Conservation (phyloP, 2,329 filamentous ascomycete genomes). For the Cercospora sojina region DNA sequence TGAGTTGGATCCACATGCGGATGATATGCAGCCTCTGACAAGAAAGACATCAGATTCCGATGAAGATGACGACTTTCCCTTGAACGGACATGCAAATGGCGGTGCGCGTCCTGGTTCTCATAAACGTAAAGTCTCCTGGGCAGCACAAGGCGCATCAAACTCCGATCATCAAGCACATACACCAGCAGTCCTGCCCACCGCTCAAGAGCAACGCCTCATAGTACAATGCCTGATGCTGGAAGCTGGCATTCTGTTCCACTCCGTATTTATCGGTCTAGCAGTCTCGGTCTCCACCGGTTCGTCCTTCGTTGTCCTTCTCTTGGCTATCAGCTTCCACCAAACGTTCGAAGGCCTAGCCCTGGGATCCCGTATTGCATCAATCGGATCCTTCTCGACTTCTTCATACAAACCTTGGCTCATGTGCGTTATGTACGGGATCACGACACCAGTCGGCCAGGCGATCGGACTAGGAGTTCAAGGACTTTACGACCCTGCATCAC, state of each 20-base stretch:
- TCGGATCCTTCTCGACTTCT: constrained; percentile 67
- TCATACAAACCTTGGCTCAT: constrained; percentile 74
- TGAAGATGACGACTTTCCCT: constrained; percentile 16
- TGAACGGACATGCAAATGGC: constrained; percentile 21
- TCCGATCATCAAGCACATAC: constrained; percentile 15
- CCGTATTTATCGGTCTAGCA: constrained; percentile 73
- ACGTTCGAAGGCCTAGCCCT: constrained; percentile 69
- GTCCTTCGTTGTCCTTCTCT: constrained; percentile 64
- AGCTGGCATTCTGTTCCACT: constrained; percentile 76
- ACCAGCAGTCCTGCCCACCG: constrained; percentile 30
- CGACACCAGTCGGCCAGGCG: constrained; percentile 52
- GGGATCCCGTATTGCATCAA: constrained; percentile 67
- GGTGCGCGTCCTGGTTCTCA: constrained; percentile 16
- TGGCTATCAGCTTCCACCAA: constrained; percentile 71
- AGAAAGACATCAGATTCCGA: constrained; percentile 16
- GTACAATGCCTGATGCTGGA: constrained; percentile 74
- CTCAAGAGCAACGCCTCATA: constrained; percentile 60
- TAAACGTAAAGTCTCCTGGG: constrained; percentile 27
- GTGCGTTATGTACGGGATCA: constrained; percentile 62
- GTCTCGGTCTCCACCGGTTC: constrained; percentile 65
- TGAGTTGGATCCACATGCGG: constrained; percentile 34
- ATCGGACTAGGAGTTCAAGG: constrained; percentile 51
- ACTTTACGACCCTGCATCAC: constrained; percentile 51
- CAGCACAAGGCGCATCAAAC: constrained; percentile 9
- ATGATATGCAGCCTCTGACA: constrained; percentile 31